Base-by-base conservation (phyloP, 352 stramenopile species). In the Phytopythium kandeliae region DNA sequence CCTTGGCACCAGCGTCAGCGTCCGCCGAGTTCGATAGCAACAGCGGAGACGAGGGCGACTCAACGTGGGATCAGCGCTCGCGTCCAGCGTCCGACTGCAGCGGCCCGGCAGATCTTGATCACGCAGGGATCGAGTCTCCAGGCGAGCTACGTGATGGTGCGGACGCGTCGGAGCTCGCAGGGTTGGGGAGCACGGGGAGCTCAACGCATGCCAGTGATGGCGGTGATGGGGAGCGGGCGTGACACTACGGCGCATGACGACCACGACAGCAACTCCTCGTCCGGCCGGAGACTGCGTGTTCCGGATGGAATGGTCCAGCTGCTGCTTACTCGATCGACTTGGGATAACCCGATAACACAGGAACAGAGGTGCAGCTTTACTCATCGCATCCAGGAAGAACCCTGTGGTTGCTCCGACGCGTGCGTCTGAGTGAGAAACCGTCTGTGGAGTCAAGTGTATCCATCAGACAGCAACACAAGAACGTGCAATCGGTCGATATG, bases 291-390 rank as follows among this genome's bases (percentile, higher is more conserved):
- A 24, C 25, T 4, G 28, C 28, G 9, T 31, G 4, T 11, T 45
- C 43, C 8, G 45, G 37, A 19, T 57, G 57, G 33, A 67, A 75
- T 37, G 78, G 70, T 8, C 83, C 71, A 17, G 67, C 79, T 44
- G 85, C 69, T 15, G 63, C 55, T 22, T 85, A 86, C 48, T 66
- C 62, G 37, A 85, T 86, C 28, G 72, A 85, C 48, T 48, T 85
- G 30, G 59, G 26, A 37, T 50, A 50, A 37, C 11, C 42, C 42
- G 42, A 50, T 19, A 43, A 36, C 49, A 54, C 48, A 61, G 51
- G 36, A 60, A 57, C 34, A 48, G 13, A 48, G 41, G 41, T 33
- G 25, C 41, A 48, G 37, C 37, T 26, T 43, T 43, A 25, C 17
- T 43, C 35, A 40, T 45, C 19, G 38, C 38, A 45, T 45, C 19